Conservation (phyloP, 164 flowering plant genomes). For the Amborella trichopoda region DNA sequence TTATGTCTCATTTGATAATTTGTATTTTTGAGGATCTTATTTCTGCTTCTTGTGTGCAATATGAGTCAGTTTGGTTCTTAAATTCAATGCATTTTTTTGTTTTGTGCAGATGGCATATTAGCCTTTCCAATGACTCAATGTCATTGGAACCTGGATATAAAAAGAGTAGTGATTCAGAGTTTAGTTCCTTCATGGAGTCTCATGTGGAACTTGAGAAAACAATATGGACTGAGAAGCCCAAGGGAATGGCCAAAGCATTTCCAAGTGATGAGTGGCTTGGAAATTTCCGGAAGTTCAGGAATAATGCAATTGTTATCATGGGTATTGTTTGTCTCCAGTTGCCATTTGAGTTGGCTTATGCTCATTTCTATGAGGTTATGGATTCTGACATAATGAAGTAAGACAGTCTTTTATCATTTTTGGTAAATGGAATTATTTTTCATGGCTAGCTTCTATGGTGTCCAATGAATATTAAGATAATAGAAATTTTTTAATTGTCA, state of each 20-base stretch:
- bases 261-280: conserved; percentile 86
- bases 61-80: too few relatives aligned
- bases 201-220: conserved; percentile 31
- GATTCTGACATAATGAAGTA: conserved; percentile 54
- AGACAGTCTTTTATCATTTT: too few relatives aligned
- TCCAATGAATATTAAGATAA: too few relatives aligned
- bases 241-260: conserved; percentile 36
- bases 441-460: too few relatives aligned
- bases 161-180: conserved; percentile 25
- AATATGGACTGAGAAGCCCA: conserved; percentile 25
- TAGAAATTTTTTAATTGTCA: too few relatives aligned
- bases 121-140: conserved; percentile 23
- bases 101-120: conserved; percentile 55
- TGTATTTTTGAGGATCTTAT: too few relatives aligned
- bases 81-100: conserved; percentile 3
- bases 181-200: conserved; percentile 22
- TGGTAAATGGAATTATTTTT: too few relatives aligned
- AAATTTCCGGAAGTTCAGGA: conserved; percentile 64
- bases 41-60: too few relatives aligned
- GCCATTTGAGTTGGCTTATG: conserved; percentile 95
- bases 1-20: too few relatives aligned
- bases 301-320: conserved; percentile 62
- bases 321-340: conserved; percentile 88
- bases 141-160: conserved; percentile 33
- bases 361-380: conserved; percentile 71